Conservation (phyloP, 306 rosid species). For the Rosa chinensis region DNA sequence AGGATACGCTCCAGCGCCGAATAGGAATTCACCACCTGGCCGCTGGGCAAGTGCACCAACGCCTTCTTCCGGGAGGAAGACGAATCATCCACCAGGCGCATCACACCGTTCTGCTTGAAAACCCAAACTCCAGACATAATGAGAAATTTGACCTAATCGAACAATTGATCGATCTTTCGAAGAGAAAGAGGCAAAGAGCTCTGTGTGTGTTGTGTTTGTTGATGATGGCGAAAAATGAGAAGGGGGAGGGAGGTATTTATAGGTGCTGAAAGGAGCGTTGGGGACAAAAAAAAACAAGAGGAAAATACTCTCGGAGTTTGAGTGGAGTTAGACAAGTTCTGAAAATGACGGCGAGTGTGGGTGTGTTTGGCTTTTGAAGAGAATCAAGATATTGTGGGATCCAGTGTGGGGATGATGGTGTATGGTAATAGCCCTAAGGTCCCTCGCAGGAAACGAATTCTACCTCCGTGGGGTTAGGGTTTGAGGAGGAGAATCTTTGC, state of each 20-base stretch:
- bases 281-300: constrained; percentile 52
- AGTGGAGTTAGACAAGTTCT: constrained; percentile 31
- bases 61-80: constrained; percentile 48
- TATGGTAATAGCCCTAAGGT: constrained; percentile 34
- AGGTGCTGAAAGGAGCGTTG: constrained; percentile 16
- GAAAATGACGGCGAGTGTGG: constrained; percentile 23
- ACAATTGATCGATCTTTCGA: background rate
- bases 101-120: constrained; percentile 68
- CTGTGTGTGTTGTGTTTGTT: constrained; percentile 1
- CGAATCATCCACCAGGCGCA: constrained; percentile 60
- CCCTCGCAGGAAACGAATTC: background rate
- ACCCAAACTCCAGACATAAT: constrained; percentile 89
- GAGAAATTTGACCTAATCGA: background rate
- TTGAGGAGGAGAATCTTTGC: background rate
- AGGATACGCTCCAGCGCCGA: constrained; percentile 58
- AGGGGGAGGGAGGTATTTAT: constrained; percentile 48
- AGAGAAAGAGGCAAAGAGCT: background rate
- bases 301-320: constrained; percentile 42
- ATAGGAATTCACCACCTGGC: constrained; percentile 65
- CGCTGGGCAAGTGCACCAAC: constrained; percentile 68
- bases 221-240: constrained; percentile 29
- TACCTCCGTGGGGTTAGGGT: background rate
- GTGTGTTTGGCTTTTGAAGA: constrained; percentile 52
- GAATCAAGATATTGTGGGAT: constrained; percentile 87
- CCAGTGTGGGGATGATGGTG: constrained; percentile 28